phyloP scores from a whole-genome alignment of 352 stramenopile species.

The Pythium pyrilobum region DNA sequence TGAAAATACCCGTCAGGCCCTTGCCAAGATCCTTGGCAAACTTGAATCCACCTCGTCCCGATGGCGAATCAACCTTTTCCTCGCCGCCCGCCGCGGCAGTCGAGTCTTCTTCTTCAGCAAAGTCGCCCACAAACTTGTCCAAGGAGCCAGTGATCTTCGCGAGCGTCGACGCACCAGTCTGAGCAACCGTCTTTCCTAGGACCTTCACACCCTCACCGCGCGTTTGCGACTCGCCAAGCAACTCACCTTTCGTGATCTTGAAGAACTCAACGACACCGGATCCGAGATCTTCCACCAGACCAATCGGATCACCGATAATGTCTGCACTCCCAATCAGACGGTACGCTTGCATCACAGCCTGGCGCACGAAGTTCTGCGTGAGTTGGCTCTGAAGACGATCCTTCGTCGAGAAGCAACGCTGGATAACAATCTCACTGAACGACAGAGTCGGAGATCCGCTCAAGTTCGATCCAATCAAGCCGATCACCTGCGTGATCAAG shows the following conservation, averaged over 20 bases:
- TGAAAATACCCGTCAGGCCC: slow-evolving; percentile 83
- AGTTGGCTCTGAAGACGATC: slow-evolving; percentile 71
- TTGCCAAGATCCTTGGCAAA: slow-evolving; percentile 84
- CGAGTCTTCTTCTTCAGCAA: slow-evolving; percentile 47
- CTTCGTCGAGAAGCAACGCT: slow-evolving; percentile 80
- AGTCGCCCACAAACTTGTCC: slow-evolving; percentile 80
- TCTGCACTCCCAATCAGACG: slow-evolving; percentile 78
- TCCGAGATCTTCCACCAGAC: slow-evolving; percentile 81
- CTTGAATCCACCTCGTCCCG: slow-evolving; percentile 50
- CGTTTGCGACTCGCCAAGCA: slow-evolving; percentile 76
- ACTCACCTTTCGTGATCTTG: slow-evolving; percentile 86
- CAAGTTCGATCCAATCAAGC: slow-evolving; percentile 79
- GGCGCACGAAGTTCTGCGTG: slow-evolving; percentile 77
- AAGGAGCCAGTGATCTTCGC: slow-evolving; percentile 85
- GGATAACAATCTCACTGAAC: slow-evolving; percentile 83
- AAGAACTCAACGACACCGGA: slow-evolving; percentile 85
- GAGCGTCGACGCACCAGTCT: slow-evolving; percentile 62
- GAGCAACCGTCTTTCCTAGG: slow-evolving; percentile 80
- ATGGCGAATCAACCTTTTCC: slow-evolving; percentile 25
- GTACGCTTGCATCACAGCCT: slow-evolving; percentile 81
- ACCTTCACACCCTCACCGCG: slow-evolving; percentile 84
- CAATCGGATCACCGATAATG: slow-evolving; percentile 85
- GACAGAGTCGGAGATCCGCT: slow-evolving; percentile 77
- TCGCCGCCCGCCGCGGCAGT: slow-evolving; percentile 1
- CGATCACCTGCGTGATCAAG: slow-evolving; percentile 74